phyloP scores from a whole-genome alignment of 768 basidiomycete genomes.

The Hygrophoropsis aurantiaca region DNA sequence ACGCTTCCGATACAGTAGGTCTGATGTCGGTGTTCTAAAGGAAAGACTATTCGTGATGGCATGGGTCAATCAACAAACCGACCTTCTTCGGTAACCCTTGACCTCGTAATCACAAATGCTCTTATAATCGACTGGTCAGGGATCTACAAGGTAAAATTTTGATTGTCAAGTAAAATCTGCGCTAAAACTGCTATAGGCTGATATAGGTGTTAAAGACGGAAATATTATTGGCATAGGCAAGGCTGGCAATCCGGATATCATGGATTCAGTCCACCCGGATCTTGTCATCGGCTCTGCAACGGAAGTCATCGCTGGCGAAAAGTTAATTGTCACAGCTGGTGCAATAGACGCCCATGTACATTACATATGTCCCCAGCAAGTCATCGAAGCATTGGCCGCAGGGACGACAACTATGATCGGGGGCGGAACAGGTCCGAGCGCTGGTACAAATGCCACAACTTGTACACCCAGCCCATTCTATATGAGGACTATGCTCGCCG shows the following conservation, averaged over 20 bases:
- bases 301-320: conserved; percentile 95
- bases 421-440: conserved; percentile 92
- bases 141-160: conserved; percentile 76
- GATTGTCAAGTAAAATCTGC: neutral
- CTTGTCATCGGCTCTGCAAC: conserved; percentile 89
- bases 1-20: neutral
- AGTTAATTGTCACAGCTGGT: conserved; percentile 91
- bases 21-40: conserved; percentile 37
- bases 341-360: conserved; percentile 91
- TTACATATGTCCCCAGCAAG: conserved; percentile 94
- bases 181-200: conserved; percentile 58
- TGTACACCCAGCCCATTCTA: conserved; percentile 92
- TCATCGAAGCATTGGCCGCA: conserved; percentile 76
- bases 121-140: conserved; percentile 94
- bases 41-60: conserved; percentile 93
- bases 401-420: conserved; percentile 95
- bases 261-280: conserved; percentile 70
- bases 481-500: conserved; percentile 86
- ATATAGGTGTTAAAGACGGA: conserved; percentile 88
- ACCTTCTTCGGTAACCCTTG: conserved; percentile 66
- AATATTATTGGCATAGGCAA: conserved; percentile 90
- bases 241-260: conserved; percentile 93
- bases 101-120: conserved; percentile 94
- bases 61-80: conserved; percentile 91
- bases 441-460: conserved; percentile 90